Conservation (phyloP, 1,139 yeast species). For the Candida sojae region DNA sequence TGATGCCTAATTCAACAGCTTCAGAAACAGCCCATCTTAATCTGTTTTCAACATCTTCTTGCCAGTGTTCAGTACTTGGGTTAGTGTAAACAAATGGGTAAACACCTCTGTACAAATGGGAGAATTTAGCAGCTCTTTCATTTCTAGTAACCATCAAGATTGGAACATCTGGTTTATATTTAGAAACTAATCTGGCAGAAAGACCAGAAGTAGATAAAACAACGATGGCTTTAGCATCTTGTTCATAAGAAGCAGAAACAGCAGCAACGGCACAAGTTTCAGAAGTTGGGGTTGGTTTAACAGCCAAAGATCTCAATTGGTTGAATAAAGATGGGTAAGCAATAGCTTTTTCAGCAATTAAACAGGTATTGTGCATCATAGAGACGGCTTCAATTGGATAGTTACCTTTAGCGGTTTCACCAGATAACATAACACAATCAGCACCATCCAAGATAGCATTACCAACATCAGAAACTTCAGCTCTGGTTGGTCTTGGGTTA, state of each 20-base stretch:
- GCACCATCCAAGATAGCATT: constrained; percentile 99
- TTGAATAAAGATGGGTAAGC: constrained; percentile 86
- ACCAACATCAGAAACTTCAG: constrained; percentile 99
- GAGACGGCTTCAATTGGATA: constrained; percentile 97
- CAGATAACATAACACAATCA: constrained; percentile 99
- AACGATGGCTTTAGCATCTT: constrained; percentile 94
- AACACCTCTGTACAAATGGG: constrained; percentile 97
- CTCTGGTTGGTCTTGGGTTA: constrained; percentile 99
- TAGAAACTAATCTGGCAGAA: constrained; percentile 94
- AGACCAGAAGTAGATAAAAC: constrained; percentile 94
- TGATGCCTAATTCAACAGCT: constrained; percentile 85
- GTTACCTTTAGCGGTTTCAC: constrained; percentile 99
- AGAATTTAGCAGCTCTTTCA: constrained; percentile 87
- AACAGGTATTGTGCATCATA: constrained; percentile 97
- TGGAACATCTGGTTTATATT: constrained; percentile 97
- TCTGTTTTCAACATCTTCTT: constrained; percentile 93
- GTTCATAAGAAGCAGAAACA: constrained; percentile 94
- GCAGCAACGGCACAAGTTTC: constrained; percentile 99
- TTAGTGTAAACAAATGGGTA: constrained; percentile 88
- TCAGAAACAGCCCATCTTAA: constrained; percentile 91
- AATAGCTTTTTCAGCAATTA: constrained; percentile 96
- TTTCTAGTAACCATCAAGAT: constrained; percentile 98
- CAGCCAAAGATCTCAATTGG: constrained; percentile 84
- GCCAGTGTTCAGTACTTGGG: constrained; percentile 81
- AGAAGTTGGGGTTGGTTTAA: constrained; percentile 88